Evolutionary conservation across 257 asterid species (phyloP).

Genomic region (Plantago elongata): DNA sequence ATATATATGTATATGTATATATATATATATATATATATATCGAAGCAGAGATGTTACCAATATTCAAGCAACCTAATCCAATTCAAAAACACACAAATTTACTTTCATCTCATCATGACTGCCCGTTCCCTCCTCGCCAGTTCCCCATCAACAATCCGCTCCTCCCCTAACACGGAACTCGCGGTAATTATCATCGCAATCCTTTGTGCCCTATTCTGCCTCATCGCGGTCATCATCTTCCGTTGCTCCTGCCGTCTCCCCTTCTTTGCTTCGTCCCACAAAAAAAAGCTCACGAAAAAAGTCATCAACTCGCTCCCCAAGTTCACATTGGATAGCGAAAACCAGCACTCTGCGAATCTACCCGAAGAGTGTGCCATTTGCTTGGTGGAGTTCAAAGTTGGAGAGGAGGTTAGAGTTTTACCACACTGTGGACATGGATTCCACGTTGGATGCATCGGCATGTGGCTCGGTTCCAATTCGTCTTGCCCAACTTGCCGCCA

Average conservation of each 20-base stretch:
- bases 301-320: slow-evolving; percentile 42
- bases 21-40: too few relatives aligned
- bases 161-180: slow-evolving; percentile 29
- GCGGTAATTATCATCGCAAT: slow-evolving; percentile 39
- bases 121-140: slow-evolving; percentile 3
- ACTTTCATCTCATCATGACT: not conserved
- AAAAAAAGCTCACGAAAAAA: slow-evolving; percentile 42
- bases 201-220: slow-evolving; percentile 46
- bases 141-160: slow-evolving; percentile 15
- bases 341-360: slow-evolving; percentile 23
- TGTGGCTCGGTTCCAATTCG: slow-evolving; percentile 38
- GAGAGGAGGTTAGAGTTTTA: slow-evolving; percentile 39
- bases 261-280: slow-evolving; percentile 12
- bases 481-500: slow-evolving; percentile 47
- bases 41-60: too few relatives aligned
- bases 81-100: too few relatives aligned
- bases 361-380: slow-evolving; percentile 38
- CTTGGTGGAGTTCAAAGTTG: slow-evolving; percentile 37
- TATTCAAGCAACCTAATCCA: too few relatives aligned
- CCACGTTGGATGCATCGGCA: slow-evolving; percentile 41
- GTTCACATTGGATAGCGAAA: slow-evolving; percentile 26
- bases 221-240: slow-evolving; percentile 25
- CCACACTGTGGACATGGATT: slow-evolving; percentile 50
- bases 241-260: slow-evolving; percentile 15
- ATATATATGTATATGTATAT: too few relatives aligned